Evolutionary conservation across 2,329 filamentous ascomycete species (phyloP).

Genomic region (Colletotrichum salicis): DNA sequence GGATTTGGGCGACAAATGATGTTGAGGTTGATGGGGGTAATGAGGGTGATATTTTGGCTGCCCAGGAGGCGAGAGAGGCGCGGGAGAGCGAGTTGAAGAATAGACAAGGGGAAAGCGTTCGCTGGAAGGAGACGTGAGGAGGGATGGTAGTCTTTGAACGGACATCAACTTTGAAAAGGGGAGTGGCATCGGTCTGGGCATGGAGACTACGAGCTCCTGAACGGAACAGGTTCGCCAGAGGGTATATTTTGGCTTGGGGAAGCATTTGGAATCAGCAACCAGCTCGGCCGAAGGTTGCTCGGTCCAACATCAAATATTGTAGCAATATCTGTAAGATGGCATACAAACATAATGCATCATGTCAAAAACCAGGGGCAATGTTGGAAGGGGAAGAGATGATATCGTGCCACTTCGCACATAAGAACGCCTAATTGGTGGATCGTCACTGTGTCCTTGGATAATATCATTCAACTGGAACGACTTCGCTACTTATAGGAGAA

Average conservation of each 20-base stretch:
- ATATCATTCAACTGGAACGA: no score
- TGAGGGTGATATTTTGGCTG: conserved; percentile 33
- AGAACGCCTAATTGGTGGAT: no score
- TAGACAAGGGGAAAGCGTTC: conserved; percentile 49
- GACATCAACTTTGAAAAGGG: neutral
- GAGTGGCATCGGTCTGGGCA: neutral
- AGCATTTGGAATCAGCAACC: neutral
- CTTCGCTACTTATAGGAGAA: neutral
- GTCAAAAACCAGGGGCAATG: neutral
- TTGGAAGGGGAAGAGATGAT: neutral
- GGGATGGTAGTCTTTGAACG: neutral
- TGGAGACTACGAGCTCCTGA: neutral
- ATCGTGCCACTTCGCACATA: no score
- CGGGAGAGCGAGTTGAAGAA: conserved; percentile 48
- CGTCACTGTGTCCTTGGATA: no score
- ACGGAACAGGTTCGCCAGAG: neutral
- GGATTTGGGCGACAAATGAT: conserved; percentile 88
- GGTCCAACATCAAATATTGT: neutral
- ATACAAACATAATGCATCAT: neutral
- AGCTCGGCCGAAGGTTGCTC: neutral
- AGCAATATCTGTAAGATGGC: conserved; percentile 3
- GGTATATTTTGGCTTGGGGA: neutral
- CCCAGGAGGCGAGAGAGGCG: conserved; percentile 21
- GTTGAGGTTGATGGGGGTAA: conserved; percentile 37
- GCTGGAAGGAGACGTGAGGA: conserved; percentile 42